Conservation (phyloP, 495 filamentous ascomycete species). For the Tuber brumale region DNA sequence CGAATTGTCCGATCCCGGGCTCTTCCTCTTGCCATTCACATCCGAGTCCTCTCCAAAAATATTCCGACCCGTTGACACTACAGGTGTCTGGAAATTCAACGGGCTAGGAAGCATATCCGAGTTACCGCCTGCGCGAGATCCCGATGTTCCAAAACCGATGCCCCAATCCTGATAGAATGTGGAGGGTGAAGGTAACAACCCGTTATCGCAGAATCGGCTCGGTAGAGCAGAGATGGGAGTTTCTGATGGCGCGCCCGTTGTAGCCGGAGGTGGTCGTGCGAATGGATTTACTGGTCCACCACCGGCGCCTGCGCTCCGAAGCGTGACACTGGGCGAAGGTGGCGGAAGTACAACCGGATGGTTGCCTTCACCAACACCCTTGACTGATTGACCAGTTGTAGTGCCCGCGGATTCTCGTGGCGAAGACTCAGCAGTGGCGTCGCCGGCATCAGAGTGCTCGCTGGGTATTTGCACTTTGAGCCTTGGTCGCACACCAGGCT, state of each 20-base stretch:
- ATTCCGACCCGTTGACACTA: slow-evolving; percentile 52
- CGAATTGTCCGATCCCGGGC: slow-evolving; percentile 39
- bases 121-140: slow-evolving; percentile 24
- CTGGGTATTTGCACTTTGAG: slow-evolving; percentile 92
- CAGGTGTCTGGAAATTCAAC: slow-evolving; percentile 82
- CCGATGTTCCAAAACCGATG: slow-evolving; percentile 47
- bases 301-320: slow-evolving; percentile 83
- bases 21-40: slow-evolving; percentile 44
- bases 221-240: slow-evolving; percentile 97
- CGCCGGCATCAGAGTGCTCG: slow-evolving; percentile 76
- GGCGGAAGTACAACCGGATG: slow-evolving; percentile 75
- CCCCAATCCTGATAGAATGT: slow-evolving; percentile 92
- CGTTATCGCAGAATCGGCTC: slow-evolving; percentile 77
- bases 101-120: slow-evolving; percentile 75
- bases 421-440: slow-evolving; percentile 67
- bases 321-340: slow-evolving; percentile 78
- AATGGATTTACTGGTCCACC: slow-evolving; percentile 88
- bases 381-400: slow-evolving; percentile 49
- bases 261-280: slow-evolving; percentile 66
- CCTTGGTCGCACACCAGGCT: slow-evolving; percentile 63
- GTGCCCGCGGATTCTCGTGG: slow-evolving; percentile 64
- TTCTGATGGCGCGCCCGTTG: slow-evolving; percentile 63
- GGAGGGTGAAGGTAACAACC: slow-evolving; percentile 77
- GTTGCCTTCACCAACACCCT: slow-evolving; percentile 49
- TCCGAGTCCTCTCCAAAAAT: slow-evolving; percentile 46